A percentile compares a stretch with the other conserved stretches of the same genome.
These are phyloP conservation scores for Myxozyma lipomycoides DNA, from an alignment of 805 yeast genomes.

Conservation along the genomic window DNA sequence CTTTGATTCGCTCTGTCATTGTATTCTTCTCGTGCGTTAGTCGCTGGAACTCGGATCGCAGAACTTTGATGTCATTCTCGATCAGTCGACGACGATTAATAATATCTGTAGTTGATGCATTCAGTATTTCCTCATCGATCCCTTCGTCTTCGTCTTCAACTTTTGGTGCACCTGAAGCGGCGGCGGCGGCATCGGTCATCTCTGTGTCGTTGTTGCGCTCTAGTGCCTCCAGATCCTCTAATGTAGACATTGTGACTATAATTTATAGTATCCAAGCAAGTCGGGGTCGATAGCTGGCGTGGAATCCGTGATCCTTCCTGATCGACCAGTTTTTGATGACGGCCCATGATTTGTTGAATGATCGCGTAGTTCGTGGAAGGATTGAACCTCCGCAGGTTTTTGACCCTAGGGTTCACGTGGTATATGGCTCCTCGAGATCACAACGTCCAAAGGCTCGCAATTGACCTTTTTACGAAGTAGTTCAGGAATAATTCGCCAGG, in stretches of 20 bases:
- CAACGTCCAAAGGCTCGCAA: no score
- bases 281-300: no score
- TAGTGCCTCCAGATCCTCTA: slow-evolving; percentile 70
- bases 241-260: slow-evolving; percentile 59
- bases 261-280: neutral
- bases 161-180: slow-evolving; percentile 14
- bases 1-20: slow-evolving; percentile 90
- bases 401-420: no score
- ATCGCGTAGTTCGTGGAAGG: no score
- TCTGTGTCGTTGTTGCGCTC: slow-evolving; percentile 36
- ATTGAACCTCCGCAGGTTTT: no score
- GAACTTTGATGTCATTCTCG: slow-evolving; percentile 92
- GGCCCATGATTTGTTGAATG: no score
- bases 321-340: no score
- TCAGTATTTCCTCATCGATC: slow-evolving; percentile 76
- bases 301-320: no score
- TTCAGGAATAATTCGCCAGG: no score
- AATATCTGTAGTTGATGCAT: slow-evolving; percentile 75
- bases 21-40: slow-evolving; percentile 87
- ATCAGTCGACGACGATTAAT: slow-evolving; percentile 78
- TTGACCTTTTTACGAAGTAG: no score
- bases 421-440: no score
- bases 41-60: slow-evolving; percentile 87
- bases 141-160: slow-evolving; percentile 46
- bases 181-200: slow-evolving; percentile 42